Base-by-base conservation (phyloP, 371 early-diverging fungal genomes). In the Mortierella sp. region DNA sequence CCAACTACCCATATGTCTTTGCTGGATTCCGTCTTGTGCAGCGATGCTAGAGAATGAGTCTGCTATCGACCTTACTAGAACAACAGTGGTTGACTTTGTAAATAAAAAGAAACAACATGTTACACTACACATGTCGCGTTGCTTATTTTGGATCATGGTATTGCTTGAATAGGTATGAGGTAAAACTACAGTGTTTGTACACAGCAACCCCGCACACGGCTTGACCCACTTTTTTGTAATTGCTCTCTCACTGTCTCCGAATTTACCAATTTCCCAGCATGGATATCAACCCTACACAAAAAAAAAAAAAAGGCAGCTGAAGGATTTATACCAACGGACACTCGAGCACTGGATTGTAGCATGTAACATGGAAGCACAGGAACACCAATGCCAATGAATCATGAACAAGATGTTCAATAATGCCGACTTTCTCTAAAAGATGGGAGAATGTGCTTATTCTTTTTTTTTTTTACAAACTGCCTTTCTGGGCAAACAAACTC, bases 1-100 rank as follows among this genome's bases (percentile, higher is more conserved):
- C 89, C 35, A 91, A 87, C 12, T 97, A 97, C 70, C 94, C 94
- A 22, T 97, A 89, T 70, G 94, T 95, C 12, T 93, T 96, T 87
- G 75, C 75, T 0, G 81, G 81, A 2, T 80, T 80, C 81, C 81
- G 81, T 16, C 75, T 80, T 30, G 81, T 80, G 16, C 43, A 67
- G 67, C 62, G 69, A 26, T 39, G 59, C 51, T 70, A 60, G 30
- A 26, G 26, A n/a, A 37, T 30, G n/a, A 62, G 30, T 37, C 4
- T n/a, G 8, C 4, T 18, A 20, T 20, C 37, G 20, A 24, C 8
- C 59, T 20, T 2, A 58, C 5, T 20, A 58, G 12, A 58, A 58
- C 22, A 28, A 35, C 35, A 35, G 35, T 8, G 35, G 35, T 35
- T 35, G 35, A 35, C 35, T 35, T 30, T 26, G 4, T 24, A 62